phyloP scores from a whole-genome alignment of 2,329 filamentous ascomycete genomes.

The Botrytis paeoniae region DNA sequence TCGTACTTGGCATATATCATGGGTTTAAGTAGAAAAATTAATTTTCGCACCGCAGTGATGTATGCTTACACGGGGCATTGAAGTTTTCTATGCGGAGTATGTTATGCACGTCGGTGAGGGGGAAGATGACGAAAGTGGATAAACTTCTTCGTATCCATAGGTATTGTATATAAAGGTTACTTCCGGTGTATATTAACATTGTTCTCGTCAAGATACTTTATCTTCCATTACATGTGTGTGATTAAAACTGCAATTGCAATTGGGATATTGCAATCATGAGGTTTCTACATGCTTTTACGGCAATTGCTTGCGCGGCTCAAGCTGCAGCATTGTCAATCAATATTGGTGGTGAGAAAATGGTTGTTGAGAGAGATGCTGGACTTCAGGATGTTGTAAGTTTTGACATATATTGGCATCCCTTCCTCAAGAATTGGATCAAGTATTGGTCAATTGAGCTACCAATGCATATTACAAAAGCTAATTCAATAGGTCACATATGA shows the following conservation, averaged over 20 bases:
- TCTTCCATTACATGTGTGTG: background rate
- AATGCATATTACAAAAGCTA: background rate
- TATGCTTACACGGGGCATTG: background rate
- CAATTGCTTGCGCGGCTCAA: slow-evolving; percentile 44
- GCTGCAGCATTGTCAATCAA: slow-evolving; percentile 46
- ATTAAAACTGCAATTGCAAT: background rate
- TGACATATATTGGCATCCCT: background rate
- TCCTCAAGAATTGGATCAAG: background rate
- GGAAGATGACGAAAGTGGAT: background rate
- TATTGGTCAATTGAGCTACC: background rate
- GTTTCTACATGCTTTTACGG: slow-evolving; percentile 37
- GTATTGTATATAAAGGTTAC: slow-evolving; percentile 10
- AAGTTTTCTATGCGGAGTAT: background rate
- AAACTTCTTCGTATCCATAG: background rate
- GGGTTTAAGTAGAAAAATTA: background rate
- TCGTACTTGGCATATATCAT: background rate
- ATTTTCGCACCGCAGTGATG: background rate
- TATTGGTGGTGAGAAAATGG: slow-evolving; percentile 46
- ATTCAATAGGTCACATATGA: slow-evolving; percentile 55
- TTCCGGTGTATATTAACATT: background rate
- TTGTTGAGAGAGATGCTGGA: slow-evolving; percentile 48
- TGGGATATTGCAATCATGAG: slow-evolving; percentile 38
- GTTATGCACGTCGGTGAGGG: background rate
- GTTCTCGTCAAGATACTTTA: background rate
- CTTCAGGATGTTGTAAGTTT: slow-evolving; percentile 54